Evolutionary conservation across 495 filamentous ascomycete genomes (phyloP).

Genomic region (Mytilinidion resinicola): DNA sequence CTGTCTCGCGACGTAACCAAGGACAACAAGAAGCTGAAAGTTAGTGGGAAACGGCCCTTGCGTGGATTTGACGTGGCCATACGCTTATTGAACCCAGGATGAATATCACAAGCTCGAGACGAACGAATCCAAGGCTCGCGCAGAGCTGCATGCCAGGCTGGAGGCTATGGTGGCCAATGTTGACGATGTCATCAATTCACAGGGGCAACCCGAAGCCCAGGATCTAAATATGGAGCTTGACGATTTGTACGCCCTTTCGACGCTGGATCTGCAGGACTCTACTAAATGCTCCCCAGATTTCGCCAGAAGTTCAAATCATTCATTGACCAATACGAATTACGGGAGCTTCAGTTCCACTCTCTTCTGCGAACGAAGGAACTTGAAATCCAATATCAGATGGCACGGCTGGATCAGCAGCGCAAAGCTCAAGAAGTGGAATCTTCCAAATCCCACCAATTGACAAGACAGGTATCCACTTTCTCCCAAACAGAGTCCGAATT

Average conservation of each 20-base stretch:
- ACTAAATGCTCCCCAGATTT: conserved; percentile 49
- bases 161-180: conserved; percentile 69
- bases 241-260: conserved; percentile 59
- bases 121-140: conserved; percentile 70
- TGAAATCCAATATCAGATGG: conserved; percentile 87
- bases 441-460: conserved; percentile 71
- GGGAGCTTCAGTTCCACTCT: conserved; percentile 84
- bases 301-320: conserved; percentile 86
- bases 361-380: conserved; percentile 88
- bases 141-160: conserved; percentile 77
- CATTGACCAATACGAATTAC: conserved; percentile 89
- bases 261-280: not conserved
- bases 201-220: conserved; percentile 38
- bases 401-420: conserved; percentile 79
- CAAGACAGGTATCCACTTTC: conserved; percentile 88
- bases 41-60: conserved; percentile 32
- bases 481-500: conserved; percentile 93
- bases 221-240: conserved; percentile 71
- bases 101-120: conserved; percentile 84
- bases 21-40: conserved; percentile 97
- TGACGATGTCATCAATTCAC: conserved; percentile 69
- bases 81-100: conserved; percentile 50
- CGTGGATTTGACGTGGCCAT: not conserved
- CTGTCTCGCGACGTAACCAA: conserved; percentile 84
- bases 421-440: conserved; percentile 78